Percentiles rank a stretch among this genome's conserved stretches.
Conservation (phyloP, 1,139 yeast genomes). For the Saccharomyces hybrid region DNA sequence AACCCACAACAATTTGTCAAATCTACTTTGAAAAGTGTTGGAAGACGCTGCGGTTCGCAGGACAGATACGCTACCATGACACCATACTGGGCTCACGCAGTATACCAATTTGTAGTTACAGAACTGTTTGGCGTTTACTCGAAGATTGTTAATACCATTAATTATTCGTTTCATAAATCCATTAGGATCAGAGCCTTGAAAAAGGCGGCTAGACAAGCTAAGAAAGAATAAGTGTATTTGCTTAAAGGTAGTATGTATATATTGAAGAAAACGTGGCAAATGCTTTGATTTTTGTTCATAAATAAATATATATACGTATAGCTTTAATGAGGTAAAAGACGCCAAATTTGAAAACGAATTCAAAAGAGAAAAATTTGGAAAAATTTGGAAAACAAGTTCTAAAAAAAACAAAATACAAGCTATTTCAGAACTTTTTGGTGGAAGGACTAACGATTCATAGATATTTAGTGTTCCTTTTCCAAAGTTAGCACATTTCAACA, state of each 20-base stretch:
- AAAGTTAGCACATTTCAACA: neutral
- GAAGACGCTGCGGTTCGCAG: conserved; percentile 88
- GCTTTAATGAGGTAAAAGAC: neutral
- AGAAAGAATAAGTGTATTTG: conserved; percentile 14
- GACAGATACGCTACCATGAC: conserved; percentile 81
- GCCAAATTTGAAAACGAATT: neutral
- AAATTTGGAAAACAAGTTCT: neutral
- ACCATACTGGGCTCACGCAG: conserved; percentile 92
- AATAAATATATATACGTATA: neutral
- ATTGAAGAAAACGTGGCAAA: neutral
- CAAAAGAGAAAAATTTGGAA: neutral
- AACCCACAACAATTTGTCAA: conserved; percentile 72
- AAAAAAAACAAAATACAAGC: neutral
- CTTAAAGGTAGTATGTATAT: neutral
- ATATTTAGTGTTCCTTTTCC: neutral
- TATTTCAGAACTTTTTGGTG: neutral
- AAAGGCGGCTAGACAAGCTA: conserved; percentile 52
- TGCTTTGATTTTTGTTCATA: neutral
- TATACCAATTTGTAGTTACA: conserved; percentile 80
- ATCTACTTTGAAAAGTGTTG: conserved; percentile 58
- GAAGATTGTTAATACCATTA: conserved; percentile 56
- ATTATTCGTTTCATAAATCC: conserved; percentile 67
- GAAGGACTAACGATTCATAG: neutral
- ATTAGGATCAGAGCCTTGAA: conserved; percentile 77
- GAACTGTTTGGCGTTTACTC: conserved; percentile 78